Conservation (phyloP, 345 rosid species). For the Sapria himalayana region DNA sequence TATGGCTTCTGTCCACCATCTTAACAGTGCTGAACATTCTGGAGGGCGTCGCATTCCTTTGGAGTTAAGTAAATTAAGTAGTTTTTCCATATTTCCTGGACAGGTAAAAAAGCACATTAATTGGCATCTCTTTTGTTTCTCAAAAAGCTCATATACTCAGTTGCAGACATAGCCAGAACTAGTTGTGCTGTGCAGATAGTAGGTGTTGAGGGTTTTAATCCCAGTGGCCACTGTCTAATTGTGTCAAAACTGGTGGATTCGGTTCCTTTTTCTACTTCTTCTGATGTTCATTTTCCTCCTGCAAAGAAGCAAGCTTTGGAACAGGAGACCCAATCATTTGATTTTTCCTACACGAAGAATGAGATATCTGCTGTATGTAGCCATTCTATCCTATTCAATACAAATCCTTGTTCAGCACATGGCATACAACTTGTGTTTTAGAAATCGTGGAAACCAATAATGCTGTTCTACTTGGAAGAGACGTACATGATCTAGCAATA, state of each 20-base stretch:
- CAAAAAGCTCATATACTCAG: no score
- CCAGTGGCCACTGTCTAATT: slow-evolving; percentile 82
- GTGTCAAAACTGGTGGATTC: slow-evolving; percentile 56
- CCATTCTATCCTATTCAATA: no score
- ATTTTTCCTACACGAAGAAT: slow-evolving; percentile 10
- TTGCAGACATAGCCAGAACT: no score
- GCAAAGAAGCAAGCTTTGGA: slow-evolving; percentile 61
- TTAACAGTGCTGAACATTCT: slow-evolving; percentile 52
- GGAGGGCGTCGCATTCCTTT: slow-evolving; percentile 71
- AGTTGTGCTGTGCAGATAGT: slow-evolving; percentile 66
- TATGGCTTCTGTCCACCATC: no score
- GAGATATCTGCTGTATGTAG: slow-evolving; percentile 50
- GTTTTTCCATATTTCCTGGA: slow-evolving; percentile 82
- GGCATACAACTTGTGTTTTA: no score
- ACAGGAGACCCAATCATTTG: slow-evolving; percentile 21
- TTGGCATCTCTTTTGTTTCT: no score
- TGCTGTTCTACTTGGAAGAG: no score
- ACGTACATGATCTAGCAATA: no score
- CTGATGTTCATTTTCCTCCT: slow-evolving; percentile 29
- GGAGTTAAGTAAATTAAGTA: slow-evolving; percentile 43
- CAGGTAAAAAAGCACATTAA: slow-evolving; percentile 52
- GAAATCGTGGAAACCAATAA: no score
- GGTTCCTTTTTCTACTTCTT: slow-evolving; percentile 26
- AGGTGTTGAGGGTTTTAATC: slow-evolving; percentile 78
- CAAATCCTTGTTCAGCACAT: no score